Evolutionary conservation across 306 rosid genomes (phyloP).

Genomic region (Vigna hirtella): DNA sequence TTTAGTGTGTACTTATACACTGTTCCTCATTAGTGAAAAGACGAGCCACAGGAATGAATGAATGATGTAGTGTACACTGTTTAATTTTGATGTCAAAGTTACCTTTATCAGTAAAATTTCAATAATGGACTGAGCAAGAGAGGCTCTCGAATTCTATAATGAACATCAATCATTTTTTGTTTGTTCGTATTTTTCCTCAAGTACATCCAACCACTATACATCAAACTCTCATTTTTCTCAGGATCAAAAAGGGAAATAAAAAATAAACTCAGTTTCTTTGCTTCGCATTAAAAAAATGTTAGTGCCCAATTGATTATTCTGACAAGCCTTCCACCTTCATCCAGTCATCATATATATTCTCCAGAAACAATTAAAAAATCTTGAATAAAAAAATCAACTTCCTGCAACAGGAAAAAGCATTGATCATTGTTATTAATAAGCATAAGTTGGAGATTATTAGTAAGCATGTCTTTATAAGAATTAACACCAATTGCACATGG

Average conservation of each 20-base stretch:
- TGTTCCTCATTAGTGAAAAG: constrained; percentile 27
- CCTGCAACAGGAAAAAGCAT: constrained; percentile 63
- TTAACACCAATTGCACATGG: background rate
- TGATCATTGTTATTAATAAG: constrained; percentile 42
- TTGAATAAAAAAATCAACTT: constrained; percentile 66
- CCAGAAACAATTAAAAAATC: constrained; percentile 72
- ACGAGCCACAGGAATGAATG: constrained; percentile 21
- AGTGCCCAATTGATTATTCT: constrained; percentile 66
- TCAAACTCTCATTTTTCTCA: constrained; percentile 36
- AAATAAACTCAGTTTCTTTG: constrained; percentile 46
- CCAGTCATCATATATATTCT: constrained; percentile 60
- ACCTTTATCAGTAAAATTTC: constrained; percentile 47
- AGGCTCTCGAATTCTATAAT: constrained; percentile 38
- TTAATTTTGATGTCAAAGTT: constrained; percentile 41
- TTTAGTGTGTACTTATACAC: constrained; percentile 41
- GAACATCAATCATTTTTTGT: constrained; percentile 12
- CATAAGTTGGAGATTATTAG: background rate
- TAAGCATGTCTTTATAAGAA: background rate
- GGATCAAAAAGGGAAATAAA: background rate
- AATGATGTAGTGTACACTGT: background rate
- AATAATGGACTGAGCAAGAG: constrained; percentile 44
- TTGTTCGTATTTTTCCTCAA: constrained; percentile 28
- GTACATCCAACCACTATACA: constrained; percentile 53
- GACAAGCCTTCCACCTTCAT: constrained; percentile 63
- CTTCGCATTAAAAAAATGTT: constrained; percentile 53